These are phyloP conservation scores for Suhomyces prunicola DNA, from an alignment of 805 yeast species.

Conservation along the genomic window DNA sequence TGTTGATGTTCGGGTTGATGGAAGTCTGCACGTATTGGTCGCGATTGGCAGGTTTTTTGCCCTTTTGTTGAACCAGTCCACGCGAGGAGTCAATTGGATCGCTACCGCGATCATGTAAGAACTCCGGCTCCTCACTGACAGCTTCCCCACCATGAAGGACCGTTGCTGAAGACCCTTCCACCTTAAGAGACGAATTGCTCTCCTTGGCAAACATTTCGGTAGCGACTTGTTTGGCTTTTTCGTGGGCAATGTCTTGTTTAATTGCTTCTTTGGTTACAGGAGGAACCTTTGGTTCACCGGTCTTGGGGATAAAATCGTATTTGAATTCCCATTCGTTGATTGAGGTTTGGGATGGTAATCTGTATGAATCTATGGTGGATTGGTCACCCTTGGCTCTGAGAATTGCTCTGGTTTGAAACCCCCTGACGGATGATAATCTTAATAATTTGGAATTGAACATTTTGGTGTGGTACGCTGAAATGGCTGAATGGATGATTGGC, in stretches of 20 bases:
- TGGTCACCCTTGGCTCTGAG: constrained; percentile 49
- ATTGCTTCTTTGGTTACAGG: constrained; percentile 48
- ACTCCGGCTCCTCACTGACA: constrained; percentile 37
- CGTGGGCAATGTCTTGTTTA: constrained; percentile 46
- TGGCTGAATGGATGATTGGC: constrained; percentile 10
- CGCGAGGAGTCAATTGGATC: constrained; percentile 30
- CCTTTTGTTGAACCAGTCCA: constrained; percentile 6
- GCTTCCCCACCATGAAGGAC: constrained; percentile 44
- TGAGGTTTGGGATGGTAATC: constrained; percentile 46
- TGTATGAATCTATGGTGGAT: constrained; percentile 57
- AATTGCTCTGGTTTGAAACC: constrained; percentile 1
- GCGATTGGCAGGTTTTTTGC: constrained; percentile 32
- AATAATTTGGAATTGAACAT: not conserved
- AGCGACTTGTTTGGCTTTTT: constrained; percentile 36
- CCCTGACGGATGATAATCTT: constrained; percentile 2
- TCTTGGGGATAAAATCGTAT: constrained; percentile 44
- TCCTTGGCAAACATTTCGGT: constrained; percentile 36
- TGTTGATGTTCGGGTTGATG: constrained; percentile 39
- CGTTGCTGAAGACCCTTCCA: constrained; percentile 41
- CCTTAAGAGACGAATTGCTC: constrained; percentile 33
- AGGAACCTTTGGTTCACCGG: constrained; percentile 40
- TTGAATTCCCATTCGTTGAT: constrained; percentile 50
- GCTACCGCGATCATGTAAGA: constrained; percentile 36
- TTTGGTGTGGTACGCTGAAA: not conserved
- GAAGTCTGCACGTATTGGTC: constrained; percentile 42